These are phyloP conservation scores for Tolypocladium capitatum DNA, from an alignment of 2,329 filamentous ascomycete genomes.

Conservation along the genomic window DNA sequence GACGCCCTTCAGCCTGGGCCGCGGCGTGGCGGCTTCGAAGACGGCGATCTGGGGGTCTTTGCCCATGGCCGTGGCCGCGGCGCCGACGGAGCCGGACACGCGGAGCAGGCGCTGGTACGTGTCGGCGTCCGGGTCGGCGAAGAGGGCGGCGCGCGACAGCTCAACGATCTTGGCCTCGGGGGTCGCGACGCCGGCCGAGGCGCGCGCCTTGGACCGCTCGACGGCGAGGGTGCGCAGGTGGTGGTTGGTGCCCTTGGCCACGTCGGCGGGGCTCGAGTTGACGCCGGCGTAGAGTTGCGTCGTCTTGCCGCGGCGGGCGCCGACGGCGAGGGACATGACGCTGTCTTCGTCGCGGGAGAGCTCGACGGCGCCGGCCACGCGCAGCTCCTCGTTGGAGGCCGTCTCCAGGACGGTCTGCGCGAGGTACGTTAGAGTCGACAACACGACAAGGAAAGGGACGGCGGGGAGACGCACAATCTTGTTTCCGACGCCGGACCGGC, in stretches of 20 bases:
- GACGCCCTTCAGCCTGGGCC: conserved; percentile 32
- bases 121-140: conserved; percentile 34
- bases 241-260: conserved; percentile 65
- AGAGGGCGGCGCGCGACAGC: conserved; percentile 38
- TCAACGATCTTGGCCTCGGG: conserved; percentile 32
- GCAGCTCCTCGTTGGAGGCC: conserved; percentile 48
- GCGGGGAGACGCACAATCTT: conserved; percentile 52
- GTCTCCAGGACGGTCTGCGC: conserved; percentile 57
- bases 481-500: conserved; percentile 71
- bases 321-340: conserved; percentile 67
- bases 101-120: conserved; percentile 47
- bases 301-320: conserved; percentile 42
- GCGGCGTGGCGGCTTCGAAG: conserved; percentile 46
- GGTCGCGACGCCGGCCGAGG: conserved; percentile 15
- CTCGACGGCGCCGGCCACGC: conserved; percentile 57
- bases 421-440: conserved; percentile 4
- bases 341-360: conserved; percentile 79
- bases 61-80: conserved; percentile 65
- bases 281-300: conserved; percentile 58
- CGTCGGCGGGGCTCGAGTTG: conserved; percentile 63
- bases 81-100: conserved; percentile 55
- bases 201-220: conserved; percentile 21
- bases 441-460: background rate
- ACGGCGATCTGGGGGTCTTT: conserved; percentile 66
- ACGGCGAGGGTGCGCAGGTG: conserved; percentile 71